These are phyloP conservation scores for Aspergillus sclerotialis DNA, from an alignment of 2,329 filamentous ascomycete species.

Conservation along the genomic window DNA sequence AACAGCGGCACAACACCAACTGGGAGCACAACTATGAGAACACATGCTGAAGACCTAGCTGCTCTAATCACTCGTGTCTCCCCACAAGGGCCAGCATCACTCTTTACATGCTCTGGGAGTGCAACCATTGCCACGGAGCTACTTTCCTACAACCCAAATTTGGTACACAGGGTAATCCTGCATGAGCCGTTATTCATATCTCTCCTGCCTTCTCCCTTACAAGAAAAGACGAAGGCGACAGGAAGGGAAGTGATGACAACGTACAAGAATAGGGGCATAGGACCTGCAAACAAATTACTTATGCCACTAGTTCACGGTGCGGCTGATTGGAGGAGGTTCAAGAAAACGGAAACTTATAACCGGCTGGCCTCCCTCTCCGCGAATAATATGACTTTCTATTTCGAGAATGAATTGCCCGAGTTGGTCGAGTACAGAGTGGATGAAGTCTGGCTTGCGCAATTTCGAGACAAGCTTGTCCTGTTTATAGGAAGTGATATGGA, in stretches of 20 bases:
- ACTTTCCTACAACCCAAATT: too few relatives aligned
- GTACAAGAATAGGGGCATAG: background rate
- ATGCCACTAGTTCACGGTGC: background rate
- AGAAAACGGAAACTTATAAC: background rate
- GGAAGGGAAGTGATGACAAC: background rate
- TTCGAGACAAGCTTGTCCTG: conserved; percentile 3
- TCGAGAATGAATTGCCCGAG: background rate
- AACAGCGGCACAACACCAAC: background rate
- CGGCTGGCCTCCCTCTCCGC: background rate
- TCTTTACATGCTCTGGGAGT: too few relatives aligned
- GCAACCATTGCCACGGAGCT: too few relatives aligned
- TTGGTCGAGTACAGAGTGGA: conserved; percentile 2
- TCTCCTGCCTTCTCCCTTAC: too few relatives aligned
- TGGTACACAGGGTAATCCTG: too few relatives aligned
- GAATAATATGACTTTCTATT: background rate
- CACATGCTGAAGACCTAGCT: too few relatives aligned
- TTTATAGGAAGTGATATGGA: conserved; percentile 1
- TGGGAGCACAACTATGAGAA: too few relatives aligned
- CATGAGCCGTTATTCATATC: background rate
- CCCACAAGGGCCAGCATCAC: too few relatives aligned
- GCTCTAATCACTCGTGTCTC: too few relatives aligned
- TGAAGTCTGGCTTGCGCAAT: background rate
- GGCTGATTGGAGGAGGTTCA: background rate
- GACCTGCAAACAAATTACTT: background rate
- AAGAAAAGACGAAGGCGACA: too few relatives aligned